Evolutionary conservation across 306 rosid genomes (phyloP).

Genomic region (Cyclanthera cordifolia): DNA sequence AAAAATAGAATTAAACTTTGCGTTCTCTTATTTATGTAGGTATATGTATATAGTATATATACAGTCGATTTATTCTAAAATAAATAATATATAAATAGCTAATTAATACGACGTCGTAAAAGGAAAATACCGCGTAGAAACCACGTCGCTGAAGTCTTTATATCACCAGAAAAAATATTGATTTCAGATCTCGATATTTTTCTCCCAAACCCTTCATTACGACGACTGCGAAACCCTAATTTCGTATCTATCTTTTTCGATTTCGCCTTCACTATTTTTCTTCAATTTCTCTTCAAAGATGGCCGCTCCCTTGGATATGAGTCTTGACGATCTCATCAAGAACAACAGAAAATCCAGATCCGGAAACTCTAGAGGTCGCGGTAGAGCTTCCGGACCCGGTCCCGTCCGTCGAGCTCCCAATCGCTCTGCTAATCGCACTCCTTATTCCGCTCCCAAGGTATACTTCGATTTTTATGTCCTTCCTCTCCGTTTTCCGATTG

Average conservation of each 20-base stretch:
- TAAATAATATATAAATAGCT: too few species aligned
- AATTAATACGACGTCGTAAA: neutral
- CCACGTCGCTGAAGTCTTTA: neutral
- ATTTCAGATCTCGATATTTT: neutral
- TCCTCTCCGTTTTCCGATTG: neutral
- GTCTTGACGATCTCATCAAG: constrained; percentile 82
- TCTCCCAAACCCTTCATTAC: neutral
- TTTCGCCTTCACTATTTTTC: neutral
- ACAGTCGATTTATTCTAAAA: too few species aligned
- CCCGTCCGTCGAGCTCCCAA: constrained; percentile 70
- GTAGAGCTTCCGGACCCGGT: constrained; percentile 51
- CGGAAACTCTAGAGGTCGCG: constrained; percentile 35
- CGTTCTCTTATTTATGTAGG: too few species aligned
- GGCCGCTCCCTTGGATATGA: constrained; percentile 71
- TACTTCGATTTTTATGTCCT: neutral
- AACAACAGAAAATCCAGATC: constrained; percentile 73
- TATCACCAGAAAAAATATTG: neutral
- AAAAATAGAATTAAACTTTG: too few species aligned
- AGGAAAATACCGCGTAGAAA: neutral
- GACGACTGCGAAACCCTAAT: neutral
- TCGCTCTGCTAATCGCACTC: constrained; percentile 55
- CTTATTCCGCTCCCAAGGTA: constrained; percentile 55
- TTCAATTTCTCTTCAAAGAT: constrained; percentile 13
- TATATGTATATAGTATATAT: too few species aligned
- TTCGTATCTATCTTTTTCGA: neutral